A percentile compares a stretch with the other conserved stretches of the same genome.
These are phyloP conservation scores for Annulohypoxylon stygium DNA, from an alignment of 495 filamentous ascomycete species.

Conservation along the genomic window DNA sequence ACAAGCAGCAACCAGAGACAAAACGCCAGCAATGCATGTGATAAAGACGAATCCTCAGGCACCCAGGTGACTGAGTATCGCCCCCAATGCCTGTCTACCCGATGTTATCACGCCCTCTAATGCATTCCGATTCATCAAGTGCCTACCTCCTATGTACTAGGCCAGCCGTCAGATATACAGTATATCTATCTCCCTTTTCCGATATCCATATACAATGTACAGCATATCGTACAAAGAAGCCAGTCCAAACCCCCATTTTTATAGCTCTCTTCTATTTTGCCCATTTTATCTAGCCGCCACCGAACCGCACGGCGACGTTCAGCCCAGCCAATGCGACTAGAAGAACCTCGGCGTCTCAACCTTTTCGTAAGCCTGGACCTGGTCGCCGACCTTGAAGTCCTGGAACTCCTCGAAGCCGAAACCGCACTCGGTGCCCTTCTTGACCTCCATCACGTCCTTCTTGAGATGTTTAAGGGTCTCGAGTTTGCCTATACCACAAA, in stretches of 20 bases:
- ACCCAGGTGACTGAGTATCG: background rate
- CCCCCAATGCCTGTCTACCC: background rate
- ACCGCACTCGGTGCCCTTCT: conserved; percentile 92
- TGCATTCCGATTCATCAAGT: background rate
- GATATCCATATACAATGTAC: conserved; percentile 3
- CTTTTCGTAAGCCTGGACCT: conserved; percentile 88
- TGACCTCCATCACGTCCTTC: conserved; percentile 89
- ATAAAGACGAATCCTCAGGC: too few relatives aligned
- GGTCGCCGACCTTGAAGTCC: conserved; percentile 83
- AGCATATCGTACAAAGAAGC: conserved; percentile 47
- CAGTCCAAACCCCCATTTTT: conserved; percentile 49
- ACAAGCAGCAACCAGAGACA: background rate
- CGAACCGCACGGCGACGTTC: background rate
- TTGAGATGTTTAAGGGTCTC: conserved; percentile 89
- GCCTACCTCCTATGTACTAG: background rate
- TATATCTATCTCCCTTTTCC: conserved; percentile 1
- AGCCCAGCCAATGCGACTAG: conserved; percentile 51
- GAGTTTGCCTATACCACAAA: conserved; percentile 70
- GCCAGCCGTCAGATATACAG: conserved; percentile 1
- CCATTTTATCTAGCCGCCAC: background rate
- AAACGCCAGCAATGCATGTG: conserved; percentile 5
- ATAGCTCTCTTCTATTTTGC: background rate
- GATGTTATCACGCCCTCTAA: background rate
- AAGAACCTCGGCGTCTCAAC: conserved; percentile 76
- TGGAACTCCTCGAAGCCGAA: conserved; percentile 86